Evolutionary conservation across 2,329 filamentous ascomycete species (phyloP).

Genomic region (Colletotrichum lentis): DNA sequence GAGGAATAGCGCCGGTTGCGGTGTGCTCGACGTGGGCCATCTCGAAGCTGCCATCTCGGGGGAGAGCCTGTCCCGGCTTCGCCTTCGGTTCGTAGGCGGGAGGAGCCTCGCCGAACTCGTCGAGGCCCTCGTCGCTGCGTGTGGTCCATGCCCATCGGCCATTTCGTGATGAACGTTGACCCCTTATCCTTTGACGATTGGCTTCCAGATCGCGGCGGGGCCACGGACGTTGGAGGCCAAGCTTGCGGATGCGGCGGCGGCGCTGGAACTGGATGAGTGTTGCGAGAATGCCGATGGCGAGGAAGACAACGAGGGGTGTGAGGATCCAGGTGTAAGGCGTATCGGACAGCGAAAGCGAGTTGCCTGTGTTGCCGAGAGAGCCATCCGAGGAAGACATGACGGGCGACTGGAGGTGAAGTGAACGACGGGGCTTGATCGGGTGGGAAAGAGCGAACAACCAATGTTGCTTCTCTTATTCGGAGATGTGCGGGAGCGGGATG

Average conservation of each 20-base stretch:
- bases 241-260: slow-evolving; percentile 44
- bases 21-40: slow-evolving; percentile 30
- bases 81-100: slow-evolving; percentile 62
- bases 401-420: neutral
- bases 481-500: slow-evolving; percentile 9
- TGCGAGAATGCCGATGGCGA: slow-evolving; percentile 50
- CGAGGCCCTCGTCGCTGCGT: slow-evolving; percentile 62
- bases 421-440: neutral
- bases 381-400: slow-evolving; percentile 30
- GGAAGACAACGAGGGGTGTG: slow-evolving; percentile 57
- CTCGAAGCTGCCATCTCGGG: slow-evolving; percentile 32
- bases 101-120: slow-evolving; percentile 71
- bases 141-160: slow-evolving; percentile 40
- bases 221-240: slow-evolving; percentile 31
- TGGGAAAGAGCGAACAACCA: neutral
- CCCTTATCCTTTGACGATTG: slow-evolving; percentile 24
- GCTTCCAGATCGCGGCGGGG: slow-evolving; percentile 41
- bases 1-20: slow-evolving; percentile 7
- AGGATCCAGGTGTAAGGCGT: slow-evolving; percentile 67
- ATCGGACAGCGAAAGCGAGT: slow-evolving; percentile 47
- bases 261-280: slow-evolving; percentile 56
- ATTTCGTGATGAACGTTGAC: slow-evolving; percentile 30
- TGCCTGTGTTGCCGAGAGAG: slow-evolving; percentile 9
- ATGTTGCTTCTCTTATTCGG: neutral
- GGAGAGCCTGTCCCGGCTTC: slow-evolving; percentile 40